phyloP scores from a whole-genome alignment of 257 asterid genomes.

The Solanum appendiculatum region DNA sequence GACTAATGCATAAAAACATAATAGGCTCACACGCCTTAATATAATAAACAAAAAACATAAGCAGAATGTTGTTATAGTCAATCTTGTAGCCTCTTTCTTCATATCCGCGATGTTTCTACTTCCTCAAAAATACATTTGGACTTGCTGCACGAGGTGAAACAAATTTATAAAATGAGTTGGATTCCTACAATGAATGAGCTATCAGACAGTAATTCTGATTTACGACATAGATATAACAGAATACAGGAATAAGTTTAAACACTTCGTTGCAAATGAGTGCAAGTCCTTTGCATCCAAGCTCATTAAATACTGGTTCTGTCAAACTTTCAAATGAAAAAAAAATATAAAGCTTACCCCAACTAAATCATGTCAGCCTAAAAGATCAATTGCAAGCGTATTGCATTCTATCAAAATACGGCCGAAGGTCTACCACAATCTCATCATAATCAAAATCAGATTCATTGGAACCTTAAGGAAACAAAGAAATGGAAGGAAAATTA shows the following conservation, averaged over 20 bases:
- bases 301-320: conserved; percentile 57
- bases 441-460: not conserved
- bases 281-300: conserved; percentile 15
- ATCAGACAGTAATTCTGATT: not conserved
- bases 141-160: not conserved
- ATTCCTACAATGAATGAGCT: not conserved
- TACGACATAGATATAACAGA: conserved; percentile 1
- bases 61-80: not conserved
- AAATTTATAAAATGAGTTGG: too few species aligned
- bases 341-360: too few species aligned
- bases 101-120: not conserved
- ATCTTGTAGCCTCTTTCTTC: not conserved
- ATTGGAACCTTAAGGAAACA: not conserved
- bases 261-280: conserved; percentile 13
- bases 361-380: too few species aligned
- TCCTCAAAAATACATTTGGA: not conserved
- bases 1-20: not conserved
- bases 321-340: conserved; percentile 31
- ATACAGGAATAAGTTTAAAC: conserved; percentile 3
- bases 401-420: not conserved
- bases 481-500: too few species aligned
- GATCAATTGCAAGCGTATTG: not conserved
- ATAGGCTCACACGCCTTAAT: not conserved
- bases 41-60: not conserved
- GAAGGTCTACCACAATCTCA: not conserved